Evolutionary conservation across 1,284 basidiomycete species (phyloP).

Genomic region (Malassezia sympodialis): DNA sequence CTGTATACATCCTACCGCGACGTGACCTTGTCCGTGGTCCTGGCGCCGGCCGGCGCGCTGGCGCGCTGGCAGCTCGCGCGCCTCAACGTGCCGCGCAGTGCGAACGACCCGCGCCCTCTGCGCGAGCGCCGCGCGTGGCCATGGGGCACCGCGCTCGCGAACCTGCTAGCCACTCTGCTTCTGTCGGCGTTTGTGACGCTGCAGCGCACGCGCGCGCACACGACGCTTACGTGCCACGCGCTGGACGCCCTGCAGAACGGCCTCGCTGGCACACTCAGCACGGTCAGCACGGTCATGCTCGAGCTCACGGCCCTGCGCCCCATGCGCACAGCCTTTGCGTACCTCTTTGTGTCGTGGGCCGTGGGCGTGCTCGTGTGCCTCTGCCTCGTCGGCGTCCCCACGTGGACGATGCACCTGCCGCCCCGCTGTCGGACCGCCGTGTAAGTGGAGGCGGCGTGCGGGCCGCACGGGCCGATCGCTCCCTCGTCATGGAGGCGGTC

Average conservation of each 20-base stretch:
- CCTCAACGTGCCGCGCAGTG: constrained; percentile 66
- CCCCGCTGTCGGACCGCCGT: constrained; percentile 20
- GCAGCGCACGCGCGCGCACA: constrained; percentile 13
- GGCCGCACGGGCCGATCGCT: not conserved
- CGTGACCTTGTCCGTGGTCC: constrained; percentile 76
- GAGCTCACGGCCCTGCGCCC: constrained; percentile 60
- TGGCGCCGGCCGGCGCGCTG: constrained; percentile 78
- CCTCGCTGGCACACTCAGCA: constrained; percentile 88
- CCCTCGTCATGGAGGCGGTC: constrained; percentile 4
- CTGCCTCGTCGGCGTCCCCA: constrained; percentile 34
- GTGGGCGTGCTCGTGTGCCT: constrained; percentile 30
- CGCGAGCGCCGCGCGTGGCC: constrained; percentile 52
- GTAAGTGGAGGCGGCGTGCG: not conserved
- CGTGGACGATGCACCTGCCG: constrained; percentile 36
- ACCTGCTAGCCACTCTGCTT: constrained; percentile 57
- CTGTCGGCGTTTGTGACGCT: constrained; percentile 25
- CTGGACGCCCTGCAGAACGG: constrained; percentile 61
- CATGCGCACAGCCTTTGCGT: constrained; percentile 25
- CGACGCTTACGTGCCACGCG: constrained; percentile 24
- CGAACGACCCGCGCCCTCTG: constrained; percentile 52
- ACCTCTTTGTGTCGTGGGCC: constrained; percentile 29
- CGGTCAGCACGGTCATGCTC: constrained; percentile 81
- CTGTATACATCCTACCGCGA: constrained; percentile 63
- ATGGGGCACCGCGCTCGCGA: constrained; percentile 76
- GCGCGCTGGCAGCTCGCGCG: constrained; percentile 65